Percentiles rank a stretch among this genome's conserved stretches.
Conservation (phyloP, 768 basidiomycete genomes). For the Trametes punicea region DNA sequence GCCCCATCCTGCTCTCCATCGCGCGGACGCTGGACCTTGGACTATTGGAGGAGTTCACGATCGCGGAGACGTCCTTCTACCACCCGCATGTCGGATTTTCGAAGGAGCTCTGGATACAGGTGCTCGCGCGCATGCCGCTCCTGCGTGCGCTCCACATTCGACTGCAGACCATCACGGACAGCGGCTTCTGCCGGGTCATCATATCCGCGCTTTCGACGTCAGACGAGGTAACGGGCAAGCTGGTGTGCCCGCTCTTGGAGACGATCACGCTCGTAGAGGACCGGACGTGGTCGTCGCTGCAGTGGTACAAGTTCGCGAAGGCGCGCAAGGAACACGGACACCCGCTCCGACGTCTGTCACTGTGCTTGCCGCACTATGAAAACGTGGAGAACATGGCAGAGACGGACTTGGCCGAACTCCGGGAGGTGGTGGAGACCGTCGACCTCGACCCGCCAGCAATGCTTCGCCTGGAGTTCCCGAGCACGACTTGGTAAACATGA, state of each 20-base stretch:
- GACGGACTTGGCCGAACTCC: constrained; percentile 27
- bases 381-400: constrained; percentile 28
- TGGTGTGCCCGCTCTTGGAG: constrained; percentile 26
- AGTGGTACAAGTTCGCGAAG: constrained; percentile 27
- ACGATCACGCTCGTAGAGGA: constrained; percentile 25
- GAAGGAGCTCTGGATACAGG: constrained; percentile 25
- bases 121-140: constrained; percentile 26
- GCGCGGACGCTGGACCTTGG: constrained; percentile 24
- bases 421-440: constrained; percentile 26
- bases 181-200: constrained; percentile 26
- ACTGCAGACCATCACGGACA: constrained; percentile 23
- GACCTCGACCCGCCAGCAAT: constrained; percentile 27
- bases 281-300: constrained; percentile 30
- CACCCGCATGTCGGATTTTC: constrained; percentile 23
- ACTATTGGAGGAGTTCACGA: constrained; percentile 26
- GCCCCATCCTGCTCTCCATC: constrained; percentile 22
- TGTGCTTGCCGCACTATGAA: constrained; percentile 27
- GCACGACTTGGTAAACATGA: constrained; percentile 13
- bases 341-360: constrained; percentile 25
- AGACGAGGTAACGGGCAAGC: constrained; percentile 21
- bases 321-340: constrained; percentile 21
- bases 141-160: constrained; percentile 26
- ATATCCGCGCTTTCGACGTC: constrained; percentile 24
- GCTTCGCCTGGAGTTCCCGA: constrained; percentile 17
- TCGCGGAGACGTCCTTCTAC: constrained; percentile 25